A percentile compares a stretch with the other conserved stretches of the same genome.
These are phyloP conservation scores for Clavispora santaluciae DNA, from an alignment of 805 yeast genomes.

Conservation along the genomic window DNA sequence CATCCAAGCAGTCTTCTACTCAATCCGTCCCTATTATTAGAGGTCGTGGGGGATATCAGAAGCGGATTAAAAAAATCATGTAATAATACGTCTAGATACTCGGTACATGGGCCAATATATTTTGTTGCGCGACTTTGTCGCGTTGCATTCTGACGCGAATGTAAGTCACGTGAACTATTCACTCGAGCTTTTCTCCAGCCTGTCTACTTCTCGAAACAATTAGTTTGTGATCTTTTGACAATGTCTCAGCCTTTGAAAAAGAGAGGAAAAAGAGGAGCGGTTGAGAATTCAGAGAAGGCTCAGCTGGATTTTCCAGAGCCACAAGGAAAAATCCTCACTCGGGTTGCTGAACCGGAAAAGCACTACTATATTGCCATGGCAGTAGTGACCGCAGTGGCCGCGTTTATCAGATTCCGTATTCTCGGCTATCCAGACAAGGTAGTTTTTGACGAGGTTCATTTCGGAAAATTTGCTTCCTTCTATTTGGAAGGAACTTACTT, in stretches of 20 bases:
- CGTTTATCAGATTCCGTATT: slow-evolving; percentile 53
- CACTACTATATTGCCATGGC: slow-evolving; percentile 32
- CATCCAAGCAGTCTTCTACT: background rate
- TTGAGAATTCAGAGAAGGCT: slow-evolving; percentile 1
- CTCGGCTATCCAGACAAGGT: slow-evolving; percentile 68
- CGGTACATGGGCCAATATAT: background rate
- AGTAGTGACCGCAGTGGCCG: slow-evolving; percentile 39
- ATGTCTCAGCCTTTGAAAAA: slow-evolving; percentile 28
- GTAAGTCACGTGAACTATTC: background rate
- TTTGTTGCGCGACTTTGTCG: background rate
- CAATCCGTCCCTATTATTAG: slow-evolving; percentile 26
- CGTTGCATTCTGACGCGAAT: too few species aligned
- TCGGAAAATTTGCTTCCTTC: slow-evolving; percentile 80
- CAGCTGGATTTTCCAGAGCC: slow-evolving; percentile 1
- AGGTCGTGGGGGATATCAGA: slow-evolving; percentile 44
- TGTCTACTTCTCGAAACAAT: background rate
- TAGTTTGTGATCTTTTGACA: background rate
- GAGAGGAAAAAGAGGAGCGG: slow-evolving; percentile 21
- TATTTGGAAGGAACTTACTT: slow-evolving; percentile 87
- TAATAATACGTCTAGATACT: slow-evolving; percentile 6
- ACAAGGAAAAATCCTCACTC: slow-evolving; percentile 1
- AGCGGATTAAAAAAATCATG: slow-evolving; percentile 36
- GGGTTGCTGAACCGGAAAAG: slow-evolving; percentile 21
- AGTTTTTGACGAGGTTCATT: slow-evolving; percentile 84
- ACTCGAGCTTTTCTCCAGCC: background rate